Percentiles rank a stretch among this genome's conserved stretches.
These are phyloP conservation scores for Candida alai DNA, from an alignment of 805 yeast species.

Conservation along the genomic window DNA sequence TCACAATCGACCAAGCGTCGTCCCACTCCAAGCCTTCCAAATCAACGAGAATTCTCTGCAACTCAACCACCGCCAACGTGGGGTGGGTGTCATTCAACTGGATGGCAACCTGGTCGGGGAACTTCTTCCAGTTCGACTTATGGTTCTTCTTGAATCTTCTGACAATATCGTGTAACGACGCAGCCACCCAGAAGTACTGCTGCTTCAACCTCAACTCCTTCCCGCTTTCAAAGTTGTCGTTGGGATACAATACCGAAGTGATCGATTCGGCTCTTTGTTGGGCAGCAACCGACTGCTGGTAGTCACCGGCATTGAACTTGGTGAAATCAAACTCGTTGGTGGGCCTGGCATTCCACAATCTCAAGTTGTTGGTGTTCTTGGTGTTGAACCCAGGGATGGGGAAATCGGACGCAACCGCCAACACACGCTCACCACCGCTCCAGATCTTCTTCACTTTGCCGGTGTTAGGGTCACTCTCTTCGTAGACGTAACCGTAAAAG, in stretches of 20 bases:
- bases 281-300: conserved; percentile 73
- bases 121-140: conserved; percentile 72
- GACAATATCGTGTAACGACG: conserved; percentile 85
- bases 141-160: conserved; percentile 80
- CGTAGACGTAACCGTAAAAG: conserved; percentile 78
- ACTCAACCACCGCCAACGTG: conserved; percentile 83
- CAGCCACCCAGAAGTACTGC: conserved; percentile 96
- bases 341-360: conserved; percentile 89
- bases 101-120: conserved; percentile 83
- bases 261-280: conserved; percentile 90
- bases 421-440: conserved; percentile 85
- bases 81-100: conserved; percentile 96
- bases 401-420: conserved; percentile 87
- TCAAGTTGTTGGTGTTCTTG: conserved; percentile 76
- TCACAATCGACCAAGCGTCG: conserved; percentile 81
- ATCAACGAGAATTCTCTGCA: conserved; percentile 82
- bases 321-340: conserved; percentile 87
- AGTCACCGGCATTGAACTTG: conserved; percentile 90
- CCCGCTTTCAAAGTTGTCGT: conserved; percentile 88
- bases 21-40: conserved; percentile 79
- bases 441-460: conserved; percentile 62
- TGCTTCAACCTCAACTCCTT: conserved; percentile 90
- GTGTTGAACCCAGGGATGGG: conserved; percentile 92
- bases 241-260: conserved; percentile 90
- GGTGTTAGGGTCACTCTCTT: conserved; percentile 48